Evolutionary conservation across 139 green algal species (phyloP).

Genomic region (Chlorella sp.): DNA sequence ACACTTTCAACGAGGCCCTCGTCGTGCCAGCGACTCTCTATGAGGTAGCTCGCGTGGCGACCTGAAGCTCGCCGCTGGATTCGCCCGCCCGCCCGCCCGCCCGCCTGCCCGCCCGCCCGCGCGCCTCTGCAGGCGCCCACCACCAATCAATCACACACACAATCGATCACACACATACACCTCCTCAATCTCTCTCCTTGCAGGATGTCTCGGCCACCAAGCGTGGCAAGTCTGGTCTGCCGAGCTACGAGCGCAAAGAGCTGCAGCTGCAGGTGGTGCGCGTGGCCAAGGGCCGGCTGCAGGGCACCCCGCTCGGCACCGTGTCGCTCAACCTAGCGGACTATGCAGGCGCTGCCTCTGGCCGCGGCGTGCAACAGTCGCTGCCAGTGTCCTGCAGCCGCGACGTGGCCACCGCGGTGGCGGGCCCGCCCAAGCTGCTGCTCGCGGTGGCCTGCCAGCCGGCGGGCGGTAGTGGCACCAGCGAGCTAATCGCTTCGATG

Average conservation of each 20-base stretch:
- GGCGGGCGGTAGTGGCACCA: background rate
- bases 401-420: background rate
- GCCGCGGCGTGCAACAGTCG: conserved; percentile 2
- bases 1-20: conserved; percentile 11
- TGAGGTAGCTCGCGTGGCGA: too few relatives aligned
- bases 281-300: background rate
- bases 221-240: background rate
- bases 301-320: background rate
- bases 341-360: background rate
- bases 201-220: conserved; percentile 6
- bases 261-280: background rate
- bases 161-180: too few relatives aligned
- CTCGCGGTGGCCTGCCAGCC: conserved; percentile 5
- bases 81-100: too few relatives aligned
- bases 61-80: too few relatives aligned
- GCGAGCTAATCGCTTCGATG: background rate
- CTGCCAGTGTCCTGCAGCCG: background rate
- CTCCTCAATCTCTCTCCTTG: too few relatives aligned
- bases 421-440: conserved; percentile 11
- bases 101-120: too few relatives aligned
- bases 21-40: conserved; percentile 4
- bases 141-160: too few relatives aligned
- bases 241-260: conserved; percentile 6
- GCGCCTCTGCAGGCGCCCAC: too few relatives aligned
- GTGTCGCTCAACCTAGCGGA: conserved; percentile 17